Evolutionary conservation across 2,329 filamentous ascomycete genomes (phyloP).

Genomic region (Ophiostoma tasmaniense): DNA sequence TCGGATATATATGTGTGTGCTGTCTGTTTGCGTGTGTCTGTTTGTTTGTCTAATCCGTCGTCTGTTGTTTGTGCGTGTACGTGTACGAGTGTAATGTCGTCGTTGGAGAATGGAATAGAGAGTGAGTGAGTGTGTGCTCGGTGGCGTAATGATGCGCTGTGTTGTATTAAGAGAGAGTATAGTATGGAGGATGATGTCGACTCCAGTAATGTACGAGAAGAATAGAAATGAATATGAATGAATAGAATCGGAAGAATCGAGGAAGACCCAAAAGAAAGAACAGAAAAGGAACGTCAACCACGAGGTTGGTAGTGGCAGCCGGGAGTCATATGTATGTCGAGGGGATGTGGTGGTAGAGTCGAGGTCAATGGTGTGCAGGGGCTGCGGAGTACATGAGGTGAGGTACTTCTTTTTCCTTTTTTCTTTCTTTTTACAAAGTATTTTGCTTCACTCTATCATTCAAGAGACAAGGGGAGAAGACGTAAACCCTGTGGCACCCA

Average conservation of each 20-base stretch:
- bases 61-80: not conserved
- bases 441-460: not conserved
- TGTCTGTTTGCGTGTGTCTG: not conserved
- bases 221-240: not conserved
- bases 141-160: not conserved
- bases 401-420: not conserved
- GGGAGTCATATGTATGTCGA: constrained; percentile 5
- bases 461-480: not conserved
- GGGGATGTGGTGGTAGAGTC: not conserved
- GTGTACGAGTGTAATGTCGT: not conserved
- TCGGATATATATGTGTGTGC: not conserved
- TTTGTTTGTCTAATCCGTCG: not conserved
- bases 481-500: not conserved
- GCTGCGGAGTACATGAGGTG: no score
- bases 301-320: not conserved
- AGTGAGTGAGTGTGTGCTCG: not conserved
- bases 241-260: not conserved
- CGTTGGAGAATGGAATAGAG: not conserved
- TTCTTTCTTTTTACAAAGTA: not conserved
- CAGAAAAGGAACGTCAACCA: not conserved
- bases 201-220: not conserved
- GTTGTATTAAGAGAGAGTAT: not conserved
- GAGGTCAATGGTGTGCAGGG: not conserved
- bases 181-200: not conserved
- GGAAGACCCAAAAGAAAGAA: not conserved